phyloP scores from a whole-genome alignment of 2,329 filamentous ascomycete genomes.

The Colletotrichum somersetense region DNA sequence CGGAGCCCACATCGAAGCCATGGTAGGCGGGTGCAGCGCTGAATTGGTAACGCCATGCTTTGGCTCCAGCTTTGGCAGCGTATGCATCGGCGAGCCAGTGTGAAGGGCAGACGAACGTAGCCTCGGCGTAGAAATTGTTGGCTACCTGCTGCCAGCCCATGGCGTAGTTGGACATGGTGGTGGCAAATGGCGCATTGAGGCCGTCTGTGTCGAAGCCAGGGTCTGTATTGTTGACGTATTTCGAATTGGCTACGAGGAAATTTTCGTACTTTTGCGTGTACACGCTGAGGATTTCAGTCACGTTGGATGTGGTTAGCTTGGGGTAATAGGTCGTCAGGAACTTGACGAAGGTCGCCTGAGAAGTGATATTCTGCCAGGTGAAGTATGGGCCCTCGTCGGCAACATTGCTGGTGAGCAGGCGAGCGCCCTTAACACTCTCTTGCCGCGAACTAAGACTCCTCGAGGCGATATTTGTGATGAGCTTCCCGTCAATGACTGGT shows the following conservation, averaged over 20 bases:
- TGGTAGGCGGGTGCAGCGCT: slow-evolving; percentile 30
- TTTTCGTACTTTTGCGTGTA: slow-evolving; percentile 25
- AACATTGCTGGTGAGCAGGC: slow-evolving; percentile 31
- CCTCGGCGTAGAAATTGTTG: slow-evolving; percentile 34
- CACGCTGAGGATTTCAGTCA: slow-evolving; percentile 3
- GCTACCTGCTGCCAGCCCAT: slow-evolving; percentile 35
- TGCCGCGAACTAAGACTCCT: background rate
- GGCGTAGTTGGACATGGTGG: slow-evolving; percentile 29
- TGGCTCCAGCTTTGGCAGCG: slow-evolving; percentile 14
- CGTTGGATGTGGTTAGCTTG: slow-evolving; percentile 4
- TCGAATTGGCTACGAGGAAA: slow-evolving; percentile 15
- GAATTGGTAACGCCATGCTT: slow-evolving; percentile 31
- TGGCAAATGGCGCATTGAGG: slow-evolving; percentile 12
- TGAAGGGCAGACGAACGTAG: slow-evolving; percentile 25
- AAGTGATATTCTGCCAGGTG: slow-evolving; percentile 23
- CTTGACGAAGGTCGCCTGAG: slow-evolving; percentile 15
- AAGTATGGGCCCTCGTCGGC: slow-evolving; percentile 34
- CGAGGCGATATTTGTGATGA: slow-evolving; percentile 13
- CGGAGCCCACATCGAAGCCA: slow-evolving; percentile 24
- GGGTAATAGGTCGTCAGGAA: slow-evolving; percentile 22
- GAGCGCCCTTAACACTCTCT: slow-evolving; percentile 3
- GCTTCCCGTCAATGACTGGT: slow-evolving; percentile 23
- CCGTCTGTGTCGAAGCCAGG: slow-evolving; percentile 27
- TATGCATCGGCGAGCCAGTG: slow-evolving; percentile 34
- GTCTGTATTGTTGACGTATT: slow-evolving; percentile 32